These are phyloP conservation scores for Vigna angularis DNA, from an alignment of 306 rosid genomes.

Conservation along the genomic window DNA sequence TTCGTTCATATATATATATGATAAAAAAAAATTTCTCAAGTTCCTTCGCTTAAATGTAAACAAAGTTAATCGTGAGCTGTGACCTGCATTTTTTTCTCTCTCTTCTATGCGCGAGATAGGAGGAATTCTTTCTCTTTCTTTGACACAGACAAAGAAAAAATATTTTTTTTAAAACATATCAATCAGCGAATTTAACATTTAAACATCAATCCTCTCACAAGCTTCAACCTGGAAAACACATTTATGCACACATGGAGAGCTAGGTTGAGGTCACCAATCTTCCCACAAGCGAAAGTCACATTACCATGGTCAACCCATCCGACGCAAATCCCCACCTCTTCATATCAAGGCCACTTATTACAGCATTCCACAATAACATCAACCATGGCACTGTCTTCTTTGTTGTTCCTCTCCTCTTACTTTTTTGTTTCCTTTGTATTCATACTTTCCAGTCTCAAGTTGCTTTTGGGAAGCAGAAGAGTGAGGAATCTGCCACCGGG, in stretches of 20 bases:
- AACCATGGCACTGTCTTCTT: too few relatives aligned
- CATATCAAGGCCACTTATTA: constrained; percentile 33
- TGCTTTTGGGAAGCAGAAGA: not conserved
- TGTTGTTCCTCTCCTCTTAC: not conserved
- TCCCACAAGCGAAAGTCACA: constrained; percentile 71
- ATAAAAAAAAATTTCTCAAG: too few relatives aligned
- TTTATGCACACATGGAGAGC: constrained; percentile 73
- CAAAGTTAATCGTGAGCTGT: too few relatives aligned
- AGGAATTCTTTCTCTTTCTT: too few relatives aligned
- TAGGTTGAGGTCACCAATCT: constrained; percentile 63
- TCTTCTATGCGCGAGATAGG: too few relatives aligned
- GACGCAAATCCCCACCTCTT: constrained; percentile 62
- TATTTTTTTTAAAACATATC: constrained; percentile 54
- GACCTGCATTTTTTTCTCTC: too few relatives aligned
- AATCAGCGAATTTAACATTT: constrained; percentile 68
- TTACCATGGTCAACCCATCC: constrained; percentile 72
- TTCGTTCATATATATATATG: too few relatives aligned
- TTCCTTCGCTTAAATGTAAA: too few relatives aligned
- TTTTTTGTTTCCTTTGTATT: not conserved
- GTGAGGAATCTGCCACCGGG: constrained; percentile 54
- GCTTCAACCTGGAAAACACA: constrained; percentile 59
- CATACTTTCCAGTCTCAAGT: not conserved
- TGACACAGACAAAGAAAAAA: too few relatives aligned
- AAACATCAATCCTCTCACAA: constrained; percentile 46
- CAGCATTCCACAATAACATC: too few relatives aligned